Base-by-base conservation (phyloP, 768 basidiomycete species). In the Agaricus blazei region DNA sequence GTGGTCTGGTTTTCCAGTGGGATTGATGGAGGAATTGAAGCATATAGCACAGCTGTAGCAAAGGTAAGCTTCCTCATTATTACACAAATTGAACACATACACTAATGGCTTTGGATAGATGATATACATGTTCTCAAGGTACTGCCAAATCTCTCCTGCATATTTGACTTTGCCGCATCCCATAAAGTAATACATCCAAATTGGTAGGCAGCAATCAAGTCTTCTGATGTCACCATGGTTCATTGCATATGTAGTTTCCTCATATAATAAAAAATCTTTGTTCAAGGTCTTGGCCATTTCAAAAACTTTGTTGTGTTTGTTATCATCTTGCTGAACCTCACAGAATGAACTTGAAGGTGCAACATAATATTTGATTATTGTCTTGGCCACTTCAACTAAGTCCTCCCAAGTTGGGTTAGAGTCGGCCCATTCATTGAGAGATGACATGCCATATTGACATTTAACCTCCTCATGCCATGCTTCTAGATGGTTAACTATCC, bases 401-500 rank as follows among this genome's bases (percentile, higher is more conserved):
- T 31, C 31, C 31, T 31, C 31, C 31, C 31, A 31, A 4, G 31
- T 31, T 31, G 31, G 31, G 31, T 31, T 31, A 31, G 5, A 5
- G 5, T 31, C 9, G 9, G 31, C 31, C 31, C 31, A 31, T 5
- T 4, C 31, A 5, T 31, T 9, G 31, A 31, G 31, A 9, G 31
- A 31, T 9, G 31, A 31, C 9, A 5, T 31, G 31, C 5, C 5
- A 31, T 31, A 31, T 5, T 9, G 31, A 31, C 31, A 9, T 5
- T 4, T 5, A 4, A 31, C 31, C 31, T 31, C 31, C 31, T 5
- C 31, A 9, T 9, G 31, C 31, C 70, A 75, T 44, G 57, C 63
- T 34, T 70, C 60, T 3, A 73, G 50, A 7, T 52, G 29, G 0
- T 48, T 5, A 6, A 58, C 63, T 7, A 52, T 59, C 0, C 63